These are phyloP conservation scores for Rhizopogon roseolus DNA, from an alignment of 768 basidiomycete genomes.

Conservation along the genomic window DNA sequence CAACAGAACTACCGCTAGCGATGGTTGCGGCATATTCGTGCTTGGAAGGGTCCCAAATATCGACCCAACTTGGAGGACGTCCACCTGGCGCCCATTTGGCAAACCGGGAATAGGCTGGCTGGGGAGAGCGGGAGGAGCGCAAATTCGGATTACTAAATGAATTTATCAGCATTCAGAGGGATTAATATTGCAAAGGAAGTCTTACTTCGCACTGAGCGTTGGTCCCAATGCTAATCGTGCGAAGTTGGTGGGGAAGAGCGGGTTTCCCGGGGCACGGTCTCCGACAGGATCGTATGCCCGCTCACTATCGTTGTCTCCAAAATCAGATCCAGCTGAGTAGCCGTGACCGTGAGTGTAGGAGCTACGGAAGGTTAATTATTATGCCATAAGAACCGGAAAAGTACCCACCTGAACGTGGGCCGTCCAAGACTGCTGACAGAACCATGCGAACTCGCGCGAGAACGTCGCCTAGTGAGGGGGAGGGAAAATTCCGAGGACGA, in stretches of 20 bases:
- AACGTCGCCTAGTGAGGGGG: slow-evolving; percentile 18
- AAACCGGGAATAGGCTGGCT: slow-evolving; percentile 12
- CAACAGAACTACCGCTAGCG: slow-evolving; percentile 30
- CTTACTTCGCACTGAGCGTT: slow-evolving; percentile 54
- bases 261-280: slow-evolving; percentile 68
- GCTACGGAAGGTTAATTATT: slow-evolving; percentile 4
- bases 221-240: slow-evolving; percentile 61
- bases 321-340: slow-evolving; percentile 12
- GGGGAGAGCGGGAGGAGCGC: slow-evolving; percentile 7
- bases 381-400: background rate
- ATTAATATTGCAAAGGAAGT: background rate
- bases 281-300: slow-evolving; percentile 44
- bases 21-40: slow-evolving; percentile 41
- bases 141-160: slow-evolving; percentile 22
- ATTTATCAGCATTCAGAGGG: background rate
- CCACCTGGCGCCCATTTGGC: slow-evolving; percentile 22
- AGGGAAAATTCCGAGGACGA: slow-evolving; percentile 17
- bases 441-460: slow-evolving; percentile 20
- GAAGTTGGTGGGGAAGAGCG: slow-evolving; percentile 81
- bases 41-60: slow-evolving; percentile 33
- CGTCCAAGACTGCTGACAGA: slow-evolving; percentile 23
- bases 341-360: slow-evolving; percentile 7
- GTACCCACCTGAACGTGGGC: slow-evolving; percentile 16
- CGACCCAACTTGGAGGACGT: slow-evolving; percentile 35
- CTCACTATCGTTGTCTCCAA: slow-evolving; percentile 23